phyloP scores from a whole-genome alignment of 2,329 filamentous ascomycete species.

The Alternaria arborescens region DNA sequence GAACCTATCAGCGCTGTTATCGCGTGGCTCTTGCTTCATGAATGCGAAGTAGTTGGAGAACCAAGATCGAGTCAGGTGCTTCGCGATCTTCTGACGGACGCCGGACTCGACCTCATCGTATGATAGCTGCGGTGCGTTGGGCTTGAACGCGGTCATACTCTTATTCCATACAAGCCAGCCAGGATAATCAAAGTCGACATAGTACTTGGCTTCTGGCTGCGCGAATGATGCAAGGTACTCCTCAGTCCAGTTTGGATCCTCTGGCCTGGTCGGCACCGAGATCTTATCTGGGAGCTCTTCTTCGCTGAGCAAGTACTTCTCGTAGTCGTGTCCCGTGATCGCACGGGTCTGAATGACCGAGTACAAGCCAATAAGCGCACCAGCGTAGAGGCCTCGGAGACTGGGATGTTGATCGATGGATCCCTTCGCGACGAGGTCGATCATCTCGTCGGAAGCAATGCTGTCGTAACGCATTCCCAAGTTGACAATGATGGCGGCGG shows the following conservation, averaged over 20 bases:
- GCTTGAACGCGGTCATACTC: slow-evolving; percentile 79
- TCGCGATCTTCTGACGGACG: slow-evolving; percentile 80
- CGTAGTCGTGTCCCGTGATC: slow-evolving; percentile 84
- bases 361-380: slow-evolving; percentile 78
- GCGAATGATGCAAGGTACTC: slow-evolving; percentile 81
- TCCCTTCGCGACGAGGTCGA: slow-evolving; percentile 82
- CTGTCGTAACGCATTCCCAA: slow-evolving; percentile 91
- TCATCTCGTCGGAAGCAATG: slow-evolving; percentile 80
- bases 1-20: slow-evolving; percentile 83
- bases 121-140: slow-evolving; percentile 72
- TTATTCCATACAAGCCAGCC: slow-evolving; percentile 98
- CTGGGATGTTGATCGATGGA: slow-evolving; percentile 91
- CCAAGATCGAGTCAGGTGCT: slow-evolving; percentile 83
- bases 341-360: slow-evolving; percentile 88
- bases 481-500: slow-evolving; percentile 88
- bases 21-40: slow-evolving; percentile 94
- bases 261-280: slow-evolving; percentile 71
- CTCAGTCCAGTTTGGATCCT: slow-evolving; percentile 80
- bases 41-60: slow-evolving; percentile 88
- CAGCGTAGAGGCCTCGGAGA: slow-evolving; percentile 80
- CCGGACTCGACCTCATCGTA: slow-evolving; percentile 84
- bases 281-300: slow-evolving; percentile 81
- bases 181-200: slow-evolving; percentile 89
- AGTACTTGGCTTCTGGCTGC: slow-evolving; percentile 81
- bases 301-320: slow-evolving; percentile 83